These are phyloP conservation scores for Cucurbita ficifolia DNA, from an alignment of 306 rosid species.

Conservation along the genomic window DNA sequence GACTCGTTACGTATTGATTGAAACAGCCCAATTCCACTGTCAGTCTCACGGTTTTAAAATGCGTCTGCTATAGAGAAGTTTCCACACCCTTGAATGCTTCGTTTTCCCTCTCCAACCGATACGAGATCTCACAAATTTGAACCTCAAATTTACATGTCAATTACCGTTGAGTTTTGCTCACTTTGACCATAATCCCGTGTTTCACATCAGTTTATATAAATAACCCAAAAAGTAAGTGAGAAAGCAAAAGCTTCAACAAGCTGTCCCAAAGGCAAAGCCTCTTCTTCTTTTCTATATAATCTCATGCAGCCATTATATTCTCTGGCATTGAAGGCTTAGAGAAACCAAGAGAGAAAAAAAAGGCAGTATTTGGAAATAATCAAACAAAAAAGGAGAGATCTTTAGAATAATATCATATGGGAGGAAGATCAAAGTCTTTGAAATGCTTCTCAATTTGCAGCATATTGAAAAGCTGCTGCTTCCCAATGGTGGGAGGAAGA, in stretches of 20 bases:
- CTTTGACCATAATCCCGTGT: too few species aligned
- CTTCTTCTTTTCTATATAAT: background rate
- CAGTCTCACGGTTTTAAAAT: too few species aligned
- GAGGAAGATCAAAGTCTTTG: slow-evolving; percentile 33
- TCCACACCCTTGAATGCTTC: too few species aligned
- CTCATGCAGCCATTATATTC: background rate
- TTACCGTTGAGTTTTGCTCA: too few species aligned
- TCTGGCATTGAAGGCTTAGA: background rate
- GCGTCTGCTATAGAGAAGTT: too few species aligned
- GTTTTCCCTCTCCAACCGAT: too few species aligned
- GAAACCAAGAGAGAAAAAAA: background rate
- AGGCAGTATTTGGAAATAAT: background rate
- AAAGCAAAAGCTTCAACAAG: background rate
- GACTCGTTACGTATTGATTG: too few species aligned
- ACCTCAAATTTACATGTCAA: too few species aligned
- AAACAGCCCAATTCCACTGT: too few species aligned
- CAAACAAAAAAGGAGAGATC: background rate
- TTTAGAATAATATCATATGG: background rate
- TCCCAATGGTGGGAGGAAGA: slow-evolving; percentile 29
- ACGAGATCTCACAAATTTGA: too few species aligned
- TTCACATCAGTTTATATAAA: too few species aligned
- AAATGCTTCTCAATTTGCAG: slow-evolving; percentile 43
- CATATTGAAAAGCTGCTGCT: slow-evolving; percentile 54
- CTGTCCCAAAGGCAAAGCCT: background rate
- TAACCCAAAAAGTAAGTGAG: too few species aligned